Percentiles rank a stretch among this genome's conserved stretches.
phyloP scores from a whole-genome alignment of 164 flowering plant species.

The Magnolia changhungtana region DNA sequence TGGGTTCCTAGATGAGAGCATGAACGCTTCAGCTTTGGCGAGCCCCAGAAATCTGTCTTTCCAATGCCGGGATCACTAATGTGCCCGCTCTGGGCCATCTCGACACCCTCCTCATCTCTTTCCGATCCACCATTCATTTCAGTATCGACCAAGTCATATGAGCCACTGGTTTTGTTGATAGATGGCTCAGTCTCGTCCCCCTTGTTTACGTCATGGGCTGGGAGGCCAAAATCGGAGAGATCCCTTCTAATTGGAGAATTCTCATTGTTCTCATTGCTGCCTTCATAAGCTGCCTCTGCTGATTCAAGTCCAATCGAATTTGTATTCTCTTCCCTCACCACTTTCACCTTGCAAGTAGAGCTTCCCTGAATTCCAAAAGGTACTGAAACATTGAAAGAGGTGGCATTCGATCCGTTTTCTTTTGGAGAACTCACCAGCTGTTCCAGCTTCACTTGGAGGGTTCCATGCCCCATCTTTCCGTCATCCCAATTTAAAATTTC shows the following conservation, averaged over 20 bases:
- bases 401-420: conserved; percentile 22
- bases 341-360: conserved; percentile 37
- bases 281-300: conserved; percentile 60
- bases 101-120: conserved; percentile 24
- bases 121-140: conserved; percentile 15
- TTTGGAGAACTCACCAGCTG: conserved; percentile 18
- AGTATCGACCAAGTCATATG: conserved; percentile 12
- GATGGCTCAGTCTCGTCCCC: conserved; percentile 16
- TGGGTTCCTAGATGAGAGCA: conserved; percentile 53
- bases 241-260: conserved; percentile 41
- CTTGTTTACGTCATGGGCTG: conserved; percentile 25
- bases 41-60: conserved; percentile 48
- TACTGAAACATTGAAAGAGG: conserved; percentile 34
- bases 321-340: conserved; percentile 37
- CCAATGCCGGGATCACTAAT: conserved; percentile 81
- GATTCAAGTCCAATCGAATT: conserved; percentile 30
- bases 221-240: conserved; percentile 53
- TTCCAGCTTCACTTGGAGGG: conserved; percentile 40
- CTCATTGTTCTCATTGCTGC: conserved; percentile 80
- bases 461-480: conserved; percentile 18
- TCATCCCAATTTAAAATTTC: conserved; percentile 16
- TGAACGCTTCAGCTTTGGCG: conserved; percentile 74
- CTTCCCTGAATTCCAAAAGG: conserved; percentile 29
- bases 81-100: conserved; percentile 58
- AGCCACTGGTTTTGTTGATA: conserved; percentile 8